Evolutionary conservation across 1,139 yeast genomes (phyloP), one percentile per base, ranked within the genome.

Genomic region (Yamadazyma taylorii): DNA sequence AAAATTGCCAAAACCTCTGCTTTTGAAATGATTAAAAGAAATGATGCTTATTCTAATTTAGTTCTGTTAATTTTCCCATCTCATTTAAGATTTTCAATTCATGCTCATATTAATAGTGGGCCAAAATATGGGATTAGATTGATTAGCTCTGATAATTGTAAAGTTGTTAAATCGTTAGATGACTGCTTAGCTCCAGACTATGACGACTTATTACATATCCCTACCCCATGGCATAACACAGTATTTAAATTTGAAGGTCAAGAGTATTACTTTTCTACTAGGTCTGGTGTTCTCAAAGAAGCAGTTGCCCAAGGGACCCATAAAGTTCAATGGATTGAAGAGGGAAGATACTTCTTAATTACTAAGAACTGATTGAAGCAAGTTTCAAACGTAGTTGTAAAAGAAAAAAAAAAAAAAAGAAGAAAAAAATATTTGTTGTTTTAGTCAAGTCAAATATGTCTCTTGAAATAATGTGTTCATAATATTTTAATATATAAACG

Each of bases 181-280:
- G 64, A 63, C 36, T 58, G 57, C 38, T 39, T 42, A n/a, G 41
- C 50, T 11, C 67, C 68, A 1, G 41, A 44, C 22, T 54, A 53
- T 38, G 57, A 70, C 39, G 81, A 75, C 45, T 60, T 75, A 43
- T 65, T 79, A 41, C 85, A 79, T 50, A 77, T 79, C 41, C 84
- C 85, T 32, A 78, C 84, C 0, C 84, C 85, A 29, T 79, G 84
- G 84, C 85, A 78, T 54, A 79, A 79, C 50, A 63, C 78, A 37
- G 70, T 78, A 15, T 73, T 75, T 22, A 66, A 67, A 35, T 58
- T 75, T 35, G 68, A 56, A 35, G 56, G 52, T 14, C 51, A 54
- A 33, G 45, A 56, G 15, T 45, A 43, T 19, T 51, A 53, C 43
- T 53, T 50, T 52, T 55, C 66, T 24, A 56, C 65, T 41, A 57